Evolutionary conservation across 2,329 filamentous ascomycete species (phyloP).

Genomic region (Talaromyces islandicus): DNA sequence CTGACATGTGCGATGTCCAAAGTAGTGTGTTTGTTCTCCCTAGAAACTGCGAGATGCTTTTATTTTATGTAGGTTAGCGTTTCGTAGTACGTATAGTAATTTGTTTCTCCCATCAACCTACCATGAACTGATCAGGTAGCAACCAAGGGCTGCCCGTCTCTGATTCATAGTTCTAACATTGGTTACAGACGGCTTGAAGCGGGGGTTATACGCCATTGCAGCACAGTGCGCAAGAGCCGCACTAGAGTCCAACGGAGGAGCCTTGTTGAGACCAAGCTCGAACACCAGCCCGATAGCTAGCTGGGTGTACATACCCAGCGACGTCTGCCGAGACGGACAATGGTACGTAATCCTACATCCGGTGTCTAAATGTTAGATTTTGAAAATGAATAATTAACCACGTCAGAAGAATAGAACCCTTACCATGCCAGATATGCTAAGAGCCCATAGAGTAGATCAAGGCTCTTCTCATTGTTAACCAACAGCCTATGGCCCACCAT

Average conservation of each 20-base stretch:
- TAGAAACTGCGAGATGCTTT: constrained; percentile 33
- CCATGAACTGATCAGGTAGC: constrained; percentile 38
- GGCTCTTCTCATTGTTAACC: constrained; percentile 41
- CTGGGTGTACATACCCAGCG: constrained; percentile 11
- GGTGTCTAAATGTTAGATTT: constrained; percentile 1
- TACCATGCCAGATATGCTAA: constrained; percentile 44
- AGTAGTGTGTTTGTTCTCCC: constrained; percentile 45
- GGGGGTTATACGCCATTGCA: not conserved
- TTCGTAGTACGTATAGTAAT: not conserved
- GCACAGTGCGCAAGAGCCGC: not conserved
- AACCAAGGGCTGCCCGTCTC: constrained; percentile 41
- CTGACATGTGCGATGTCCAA: constrained; percentile 55
- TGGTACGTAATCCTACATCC: constrained; percentile 3
- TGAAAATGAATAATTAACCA: not conserved
- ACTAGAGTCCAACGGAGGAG: not conserved
- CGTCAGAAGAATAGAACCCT: constrained; percentile 11
- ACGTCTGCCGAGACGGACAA: not conserved
- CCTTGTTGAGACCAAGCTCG: constrained; percentile 14
- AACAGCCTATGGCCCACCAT: constrained; percentile 43
- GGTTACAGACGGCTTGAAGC: constrained; percentile 11
- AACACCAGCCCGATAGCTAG: constrained; percentile 12
- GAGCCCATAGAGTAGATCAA: constrained; percentile 50
- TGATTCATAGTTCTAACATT: constrained; percentile 39
- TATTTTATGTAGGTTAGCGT: constrained; percentile 14
- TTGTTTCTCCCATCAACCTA: constrained; percentile 12